Percentiles rank a stretch among this genome's conserved stretches.
phyloP scores from a whole-genome alignment of 192 early-diverging fungal species.

The Coemansia sp. region DNA sequence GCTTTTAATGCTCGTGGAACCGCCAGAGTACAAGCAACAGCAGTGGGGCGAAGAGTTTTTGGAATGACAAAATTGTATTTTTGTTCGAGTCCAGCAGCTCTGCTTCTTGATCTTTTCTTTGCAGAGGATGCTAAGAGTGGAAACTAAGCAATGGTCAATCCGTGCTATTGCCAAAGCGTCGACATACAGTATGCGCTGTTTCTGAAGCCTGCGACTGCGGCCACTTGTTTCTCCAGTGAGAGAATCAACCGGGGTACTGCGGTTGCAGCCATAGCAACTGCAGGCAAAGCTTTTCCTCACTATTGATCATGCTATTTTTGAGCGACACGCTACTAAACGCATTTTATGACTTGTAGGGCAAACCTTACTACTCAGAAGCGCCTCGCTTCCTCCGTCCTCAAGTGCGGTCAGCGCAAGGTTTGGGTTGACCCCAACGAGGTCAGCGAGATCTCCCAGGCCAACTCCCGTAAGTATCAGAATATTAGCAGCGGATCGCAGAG shows the following conservation, averaged over 20 bases:
- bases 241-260: background rate
- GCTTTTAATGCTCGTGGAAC: too few species aligned
- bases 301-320: background rate
- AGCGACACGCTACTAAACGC: background rate
- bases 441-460: conserved; percentile 92
- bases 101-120: too few species aligned
- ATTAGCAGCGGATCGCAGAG: too few species aligned
- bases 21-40: too few species aligned
- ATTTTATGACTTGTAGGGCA: conserved; percentile 54
- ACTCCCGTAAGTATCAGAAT: conserved; percentile 72
- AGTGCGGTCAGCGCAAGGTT: conserved; percentile 97
- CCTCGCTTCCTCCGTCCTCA: conserved; percentile 93
- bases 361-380: conserved; percentile 89
- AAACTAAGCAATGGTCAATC: too few species aligned
- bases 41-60: too few species aligned
- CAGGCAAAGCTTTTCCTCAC: background rate
- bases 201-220: too few species aligned
- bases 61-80: too few species aligned
- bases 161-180: too few species aligned
- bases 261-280: background rate
- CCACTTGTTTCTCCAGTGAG: background rate
- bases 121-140: too few species aligned
- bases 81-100: too few species aligned
- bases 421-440: conserved; percentile 98
- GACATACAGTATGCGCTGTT: too few species aligned